Base-by-base conservation (phyloP, 202 grass and related monocot species). In the Hordeum pubiflorum region DNA sequence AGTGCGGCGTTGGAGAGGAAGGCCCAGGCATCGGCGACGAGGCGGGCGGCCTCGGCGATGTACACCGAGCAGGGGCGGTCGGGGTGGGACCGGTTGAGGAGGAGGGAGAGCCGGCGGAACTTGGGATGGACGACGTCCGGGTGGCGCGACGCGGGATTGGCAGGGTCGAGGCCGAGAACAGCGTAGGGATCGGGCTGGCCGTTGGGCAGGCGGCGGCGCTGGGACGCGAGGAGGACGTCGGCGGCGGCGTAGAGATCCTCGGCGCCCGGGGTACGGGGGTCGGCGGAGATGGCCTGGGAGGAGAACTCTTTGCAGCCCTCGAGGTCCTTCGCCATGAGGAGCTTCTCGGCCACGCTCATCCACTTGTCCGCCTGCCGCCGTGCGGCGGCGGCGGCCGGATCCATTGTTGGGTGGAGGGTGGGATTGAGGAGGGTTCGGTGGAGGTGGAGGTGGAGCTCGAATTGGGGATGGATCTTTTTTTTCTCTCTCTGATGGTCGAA, bases 261-360 rank as follows among this genome's bases (percentile, higher is more conserved):
- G 33, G 89, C 94, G 56, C 91, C 89, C 55, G 91, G 81, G 62
- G 84, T 74, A 1, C 74, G 74, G 73, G 91, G 91, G 68, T 97
- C 85, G 26, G 76, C 48, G 75, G 79, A 76, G 21, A 97, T 87
- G 41, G 89, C 91, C 74, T 91, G 86, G 17, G 89, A 81, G 38
- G 84, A 85, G 67, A 97, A 93, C 65, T 85, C 66, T 80, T 89
- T 97, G 85, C 91, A 93, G 2, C 94, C 94, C 37, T 87, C 89
- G 33, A 91, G 75, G 84, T 97, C 94, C 15, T 83, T 91, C 32
- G 91, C 89, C 48, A 81, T 66, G 3, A 94, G 73, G 24, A 97
- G 94, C 63, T 91, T 97, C 57, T 91, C 94, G 2, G 89, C 91
- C 1, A 97, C 84, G 43, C 29, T 61, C 15, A 90, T 48, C 76